A percentile compares a stretch with the other conserved stretches of the same genome.
Conservation (phyloP, 257 asterid species). For the Rubia yunnanensis region DNA sequence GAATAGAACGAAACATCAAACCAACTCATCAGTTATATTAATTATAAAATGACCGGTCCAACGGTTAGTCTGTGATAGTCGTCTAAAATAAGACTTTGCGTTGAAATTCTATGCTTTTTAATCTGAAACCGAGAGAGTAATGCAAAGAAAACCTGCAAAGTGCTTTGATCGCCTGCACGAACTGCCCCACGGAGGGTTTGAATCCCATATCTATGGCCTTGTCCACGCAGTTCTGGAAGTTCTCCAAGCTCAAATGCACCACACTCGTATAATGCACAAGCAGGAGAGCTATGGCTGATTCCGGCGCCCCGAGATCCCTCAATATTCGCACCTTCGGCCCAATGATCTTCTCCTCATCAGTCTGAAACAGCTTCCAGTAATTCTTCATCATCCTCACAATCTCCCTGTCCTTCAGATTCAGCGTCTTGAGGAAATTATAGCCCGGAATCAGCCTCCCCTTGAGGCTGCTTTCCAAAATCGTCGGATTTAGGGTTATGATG, state of each 20-base stretch:
- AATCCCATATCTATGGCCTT: slow-evolving; percentile 8
- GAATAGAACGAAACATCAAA: too few species aligned
- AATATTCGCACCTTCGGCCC: slow-evolving; percentile 1
- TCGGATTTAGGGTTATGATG: background rate
- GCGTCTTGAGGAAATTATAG: slow-evolving; percentile 4
- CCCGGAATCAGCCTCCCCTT: slow-evolving; percentile 5
- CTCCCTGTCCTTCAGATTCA: background rate
- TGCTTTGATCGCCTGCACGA: slow-evolving; percentile 3
- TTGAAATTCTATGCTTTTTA: too few species aligned
- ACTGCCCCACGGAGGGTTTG: background rate
- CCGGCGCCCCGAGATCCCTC: slow-evolving; percentile 4
- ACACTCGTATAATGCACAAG: slow-evolving; percentile 9
- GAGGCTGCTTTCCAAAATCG: slow-evolving; percentile 3
- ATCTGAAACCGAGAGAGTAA: too few species aligned
- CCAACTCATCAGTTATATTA: too few species aligned
- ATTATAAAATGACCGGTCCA: too few species aligned
- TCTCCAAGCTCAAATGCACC: background rate
- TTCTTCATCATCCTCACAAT: slow-evolving; percentile 12
- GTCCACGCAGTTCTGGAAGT: slow-evolving; percentile 5
- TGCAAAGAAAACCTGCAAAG: background rate
- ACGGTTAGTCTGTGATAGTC: too few species aligned
- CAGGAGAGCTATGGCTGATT: slow-evolving; percentile 2
- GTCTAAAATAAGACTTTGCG: too few species aligned
- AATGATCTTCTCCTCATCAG: background rate
- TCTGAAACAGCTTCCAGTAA: slow-evolving; percentile 7